These are phyloP conservation scores for Fragilaria radians DNA, from an alignment of 108 stramenopile species.

Conservation along the genomic window DNA sequence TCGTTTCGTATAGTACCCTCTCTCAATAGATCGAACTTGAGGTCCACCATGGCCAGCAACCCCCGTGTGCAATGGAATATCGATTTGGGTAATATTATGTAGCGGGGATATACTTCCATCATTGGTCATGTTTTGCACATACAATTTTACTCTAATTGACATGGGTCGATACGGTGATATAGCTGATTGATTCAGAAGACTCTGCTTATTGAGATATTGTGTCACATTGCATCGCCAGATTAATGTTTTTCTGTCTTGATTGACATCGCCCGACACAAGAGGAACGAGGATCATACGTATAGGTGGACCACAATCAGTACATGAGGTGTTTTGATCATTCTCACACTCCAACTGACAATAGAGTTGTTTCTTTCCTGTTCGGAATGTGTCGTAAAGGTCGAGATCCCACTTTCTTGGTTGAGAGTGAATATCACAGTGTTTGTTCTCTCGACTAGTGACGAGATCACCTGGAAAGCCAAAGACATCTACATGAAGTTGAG, in stretches of 20 bases:
- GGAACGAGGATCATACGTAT: slow-evolving; percentile 7
- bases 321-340: neutral
- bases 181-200: neutral
- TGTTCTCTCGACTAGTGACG: neutral
- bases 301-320: neutral
- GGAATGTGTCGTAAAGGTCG: neutral
- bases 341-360: slow-evolving; percentile 11
- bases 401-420: slow-evolving; percentile 3
- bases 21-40: neutral
- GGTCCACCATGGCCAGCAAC: slow-evolving; percentile 20
- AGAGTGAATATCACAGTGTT: neutral
- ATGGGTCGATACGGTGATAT: neutral
- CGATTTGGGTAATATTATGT: slow-evolving; percentile 1
- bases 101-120: neutral
- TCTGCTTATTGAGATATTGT: neutral
- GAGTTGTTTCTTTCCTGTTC: neutral
- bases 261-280: slow-evolving; percentile 1
- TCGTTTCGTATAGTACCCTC: neutral
- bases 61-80: slow-evolving; percentile 16
- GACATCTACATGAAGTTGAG: slow-evolving; percentile 3
- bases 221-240: slow-evolving; percentile 8
- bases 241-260: slow-evolving; percentile 2
- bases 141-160: neutral
- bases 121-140: neutral
- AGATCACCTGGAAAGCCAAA: slow-evolving; percentile 19